Base-by-base conservation (phyloP, 129 eudicot species). In the Arctium lappa region DNA sequence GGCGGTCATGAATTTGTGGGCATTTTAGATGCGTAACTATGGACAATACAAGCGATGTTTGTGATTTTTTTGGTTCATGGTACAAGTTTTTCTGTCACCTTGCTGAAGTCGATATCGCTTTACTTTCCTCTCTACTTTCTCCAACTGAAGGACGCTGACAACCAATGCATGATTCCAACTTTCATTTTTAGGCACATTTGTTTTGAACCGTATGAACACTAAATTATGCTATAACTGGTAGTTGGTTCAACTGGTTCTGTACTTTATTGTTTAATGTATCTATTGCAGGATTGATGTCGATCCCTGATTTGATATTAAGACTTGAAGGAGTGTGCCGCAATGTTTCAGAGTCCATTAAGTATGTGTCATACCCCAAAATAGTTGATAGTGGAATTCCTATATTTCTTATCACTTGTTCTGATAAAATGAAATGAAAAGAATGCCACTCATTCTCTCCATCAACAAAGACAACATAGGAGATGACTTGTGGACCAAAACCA, bases 321-420 rank as follows among this genome's bases (percentile, higher is more conserved):
- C 92, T 95, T 79, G 99, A 95, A 91, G 88, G 80, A 89, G 87
- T 89, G 66, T 95, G 99, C 74, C 98, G 99, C 71, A 80, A 81
- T 86, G 95, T 90, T 86, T 95, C 99, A 9, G 97, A 95, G 86
- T 89, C 95, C 48, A 90, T 95, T 27, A 93, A 97, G 99, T 95
- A 71, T 48, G 91, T 80, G 2, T 9, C 34, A 13, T 63, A 60
- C 69, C 72, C 68, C 8, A 5, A 37, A 69, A 8, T 71, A 73
- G 37, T 71, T 50, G 29, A 22, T 80, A 46, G 70, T 72, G 60
- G n/a, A 46, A 33, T 65, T n/a, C 13, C 22, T 18, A 5, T 77
- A 42, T 68, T 53, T 32, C 68, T 18, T 72, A 32, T 36, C 69
- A 8, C 37, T 76, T 75, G 56, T 39, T 71, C 9, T 0, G 9